Percentiles rank a stretch among this genome's conserved stretches.
phyloP scores from a whole-genome alignment of 805 yeast genomes.

The Ogataea pini region DNA sequence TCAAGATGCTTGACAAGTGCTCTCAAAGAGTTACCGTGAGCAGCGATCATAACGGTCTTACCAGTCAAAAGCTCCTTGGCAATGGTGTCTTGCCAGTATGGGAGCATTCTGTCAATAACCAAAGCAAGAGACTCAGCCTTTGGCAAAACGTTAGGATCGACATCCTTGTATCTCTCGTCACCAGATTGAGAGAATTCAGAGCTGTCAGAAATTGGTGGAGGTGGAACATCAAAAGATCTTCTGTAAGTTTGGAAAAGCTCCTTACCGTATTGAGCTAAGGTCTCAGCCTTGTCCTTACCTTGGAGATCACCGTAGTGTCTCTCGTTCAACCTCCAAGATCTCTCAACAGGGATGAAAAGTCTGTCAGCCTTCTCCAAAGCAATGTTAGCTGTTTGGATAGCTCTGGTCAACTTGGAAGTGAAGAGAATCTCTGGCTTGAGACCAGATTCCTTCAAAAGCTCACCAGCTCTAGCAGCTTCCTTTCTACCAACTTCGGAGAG shows the following conservation, averaged over 20 bases:
- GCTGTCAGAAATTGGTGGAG: conserved; percentile 79
- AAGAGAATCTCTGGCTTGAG: conserved; percentile 82
- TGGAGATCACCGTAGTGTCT: conserved; percentile 99
- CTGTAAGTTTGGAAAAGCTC: conserved; percentile 96
- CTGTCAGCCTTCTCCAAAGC: conserved; percentile 89
- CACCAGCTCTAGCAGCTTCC: conserved; percentile 95
- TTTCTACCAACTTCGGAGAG: conserved; percentile 80
- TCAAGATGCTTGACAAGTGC: conserved; percentile 95
- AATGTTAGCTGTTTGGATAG: conserved; percentile 95
- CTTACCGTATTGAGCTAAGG: conserved; percentile 82
- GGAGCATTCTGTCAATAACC: conserved; percentile 94
- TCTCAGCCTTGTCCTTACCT: conserved; percentile 96
- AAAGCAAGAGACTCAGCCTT: conserved; percentile 91
- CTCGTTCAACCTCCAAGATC: conserved; percentile 98
- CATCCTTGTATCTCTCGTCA: conserved; percentile 80
- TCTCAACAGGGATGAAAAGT: conserved; percentile 84
- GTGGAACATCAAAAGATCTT: conserved; percentile 96
- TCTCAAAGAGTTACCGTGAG: conserved; percentile 98
- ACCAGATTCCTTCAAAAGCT: conserved; percentile 81
- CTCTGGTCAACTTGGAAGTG: conserved; percentile 91
- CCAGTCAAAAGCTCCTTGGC: conserved; percentile 80
- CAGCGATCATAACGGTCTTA: conserved; percentile 90
- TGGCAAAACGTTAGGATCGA: conserved; percentile 88
- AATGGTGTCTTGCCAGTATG: conserved; percentile 94
- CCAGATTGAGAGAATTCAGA: conserved; percentile 82